Conservation (phyloP, 495 filamentous ascomycete genomes). For the Recurvomyces mirabilis region DNA sequence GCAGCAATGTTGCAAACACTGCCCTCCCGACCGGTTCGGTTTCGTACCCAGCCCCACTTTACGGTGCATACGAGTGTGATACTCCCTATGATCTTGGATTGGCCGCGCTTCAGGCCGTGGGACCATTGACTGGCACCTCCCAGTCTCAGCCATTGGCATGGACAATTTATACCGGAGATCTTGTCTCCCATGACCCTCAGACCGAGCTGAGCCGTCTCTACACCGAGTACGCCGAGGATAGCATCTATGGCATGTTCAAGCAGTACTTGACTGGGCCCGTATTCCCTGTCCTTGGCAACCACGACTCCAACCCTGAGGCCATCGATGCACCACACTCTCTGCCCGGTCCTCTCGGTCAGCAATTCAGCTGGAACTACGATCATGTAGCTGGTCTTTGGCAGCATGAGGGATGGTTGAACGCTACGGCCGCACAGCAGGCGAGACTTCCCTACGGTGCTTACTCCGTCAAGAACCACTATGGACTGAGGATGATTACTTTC, state of each 20-base stretch:
- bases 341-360: conserved; percentile 42
- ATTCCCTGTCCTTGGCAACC: conserved; percentile 44
- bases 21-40: conserved; percentile 25
- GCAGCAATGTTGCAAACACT: conserved; percentile 35
- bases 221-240: conserved; percentile 40
- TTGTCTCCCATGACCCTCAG: conserved; percentile 43
- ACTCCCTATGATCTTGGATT: conserved; percentile 48
- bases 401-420: conserved; percentile 24
- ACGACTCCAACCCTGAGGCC: conserved; percentile 43
- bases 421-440: conserved; percentile 18
- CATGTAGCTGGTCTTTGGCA: conserved; percentile 26
- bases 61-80: conserved; percentile 46
- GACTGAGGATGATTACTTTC: conserved; percentile 28
- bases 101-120: conserved; percentile 46
- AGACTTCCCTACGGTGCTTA: conserved; percentile 26
- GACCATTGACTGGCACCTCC: conserved; percentile 44
- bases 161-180: conserved; percentile 46
- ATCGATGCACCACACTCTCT: conserved; percentile 41
- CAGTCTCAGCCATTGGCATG: conserved; percentile 35
- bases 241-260: conserved; percentile 44
- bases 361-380: conserved; percentile 32
- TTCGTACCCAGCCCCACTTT: conserved; percentile 40
- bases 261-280: conserved; percentile 43
- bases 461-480: conserved; percentile 24
- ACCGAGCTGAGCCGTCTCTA: conserved; percentile 38